phyloP scores from a whole-genome alignment of 2,329 filamentous ascomycete genomes.

The Exophiala sp. region DNA sequence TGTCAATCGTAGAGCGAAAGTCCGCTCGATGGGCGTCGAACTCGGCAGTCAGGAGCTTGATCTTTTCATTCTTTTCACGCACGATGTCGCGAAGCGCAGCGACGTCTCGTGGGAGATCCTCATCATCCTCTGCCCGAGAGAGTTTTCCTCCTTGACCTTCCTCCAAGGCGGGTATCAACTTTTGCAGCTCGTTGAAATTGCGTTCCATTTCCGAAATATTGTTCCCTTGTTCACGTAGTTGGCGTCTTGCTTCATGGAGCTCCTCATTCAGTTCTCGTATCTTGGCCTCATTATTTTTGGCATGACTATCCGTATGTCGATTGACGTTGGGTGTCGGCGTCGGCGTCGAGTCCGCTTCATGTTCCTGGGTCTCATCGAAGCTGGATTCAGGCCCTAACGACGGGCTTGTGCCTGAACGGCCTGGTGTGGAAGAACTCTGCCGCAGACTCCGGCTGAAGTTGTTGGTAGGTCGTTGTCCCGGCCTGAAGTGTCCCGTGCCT shows the following conservation, averaged over 20 bases:
- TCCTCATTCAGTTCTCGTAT: constrained; percentile 67
- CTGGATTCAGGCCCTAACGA: constrained; percentile 31
- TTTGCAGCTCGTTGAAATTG: constrained; percentile 73
- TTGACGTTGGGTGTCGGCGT: constrained; percentile 39
- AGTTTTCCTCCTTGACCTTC: constrained; percentile 30
- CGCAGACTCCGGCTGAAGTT: constrained; percentile 34
- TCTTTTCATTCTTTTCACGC: constrained; percentile 94
- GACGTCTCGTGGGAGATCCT: constrained; percentile 53
- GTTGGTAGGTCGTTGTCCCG: constrained; percentile 48
- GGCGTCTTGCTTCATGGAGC: constrained; percentile 68
- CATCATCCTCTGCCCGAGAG: constrained; percentile 35
- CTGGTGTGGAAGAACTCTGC: constrained; percentile 23
- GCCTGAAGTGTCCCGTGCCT: constrained; percentile 48
- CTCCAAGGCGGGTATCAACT: constrained; percentile 53
- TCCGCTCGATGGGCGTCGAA: constrained; percentile 93
- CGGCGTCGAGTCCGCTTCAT: constrained; percentile 29
- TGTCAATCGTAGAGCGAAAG: constrained; percentile 94
- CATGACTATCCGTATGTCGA: constrained; percentile 24
- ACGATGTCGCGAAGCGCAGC: constrained; percentile 72
- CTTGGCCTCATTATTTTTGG: constrained; percentile 28
- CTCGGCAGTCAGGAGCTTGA: constrained; percentile 83
- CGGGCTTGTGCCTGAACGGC: constrained; percentile 13
- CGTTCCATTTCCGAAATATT: constrained; percentile 85
- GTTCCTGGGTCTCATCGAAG: constrained; percentile 50
- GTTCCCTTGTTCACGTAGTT: constrained; percentile 80